phyloP scores from a whole-genome alignment of 805 yeast species.

The Blastobotrys chiropterorum region DNA sequence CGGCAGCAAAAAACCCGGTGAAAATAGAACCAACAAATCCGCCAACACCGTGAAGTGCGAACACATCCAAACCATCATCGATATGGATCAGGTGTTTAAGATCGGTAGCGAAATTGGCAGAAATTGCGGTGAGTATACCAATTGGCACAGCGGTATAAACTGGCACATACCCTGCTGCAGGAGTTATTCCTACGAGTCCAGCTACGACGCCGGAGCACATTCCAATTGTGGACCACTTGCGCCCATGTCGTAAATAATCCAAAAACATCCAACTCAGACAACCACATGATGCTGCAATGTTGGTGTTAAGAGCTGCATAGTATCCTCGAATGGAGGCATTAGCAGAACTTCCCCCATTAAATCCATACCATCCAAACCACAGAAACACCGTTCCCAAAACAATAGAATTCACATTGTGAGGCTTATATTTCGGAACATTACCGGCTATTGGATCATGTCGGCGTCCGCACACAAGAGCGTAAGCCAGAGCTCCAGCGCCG shows the following conservation, averaged over 20 bases:
- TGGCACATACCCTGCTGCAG: slow-evolving; percentile 95
- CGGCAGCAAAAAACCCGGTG: slow-evolving; percentile 93
- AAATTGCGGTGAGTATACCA: slow-evolving; percentile 70
- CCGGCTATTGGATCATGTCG: slow-evolving; percentile 70
- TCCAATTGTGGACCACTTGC: slow-evolving; percentile 92
- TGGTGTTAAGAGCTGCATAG: slow-evolving; percentile 91
- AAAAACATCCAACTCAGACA: slow-evolving; percentile 92
- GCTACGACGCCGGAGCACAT: slow-evolving; percentile 89
- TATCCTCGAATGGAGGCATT: slow-evolving; percentile 87
- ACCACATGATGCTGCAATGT: slow-evolving; percentile 89
- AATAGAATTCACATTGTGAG: slow-evolving; percentile 85
- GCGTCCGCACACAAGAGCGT: slow-evolving; percentile 86
- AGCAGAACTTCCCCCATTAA: slow-evolving; percentile 98
- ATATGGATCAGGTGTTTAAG: slow-evolving; percentile 64
- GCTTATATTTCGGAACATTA: slow-evolving; percentile 82
- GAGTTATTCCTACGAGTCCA: slow-evolving; percentile 92
- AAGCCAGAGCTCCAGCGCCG: slow-evolving; percentile 92
- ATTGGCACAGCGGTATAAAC: slow-evolving; percentile 81
- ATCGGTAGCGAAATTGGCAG: slow-evolving; percentile 82
- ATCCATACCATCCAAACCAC: slow-evolving; percentile 99
- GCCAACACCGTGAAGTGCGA: slow-evolving; percentile 91
- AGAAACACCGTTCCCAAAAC: slow-evolving; percentile 90
- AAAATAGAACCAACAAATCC: slow-evolving; percentile 76
- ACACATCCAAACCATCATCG: slow-evolving; percentile 95
- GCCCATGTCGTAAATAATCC: slow-evolving; percentile 79